phyloP scores from a whole-genome alignment of 2,329 filamentous ascomycete species.

The Aspergillus hiratsukae region DNA sequence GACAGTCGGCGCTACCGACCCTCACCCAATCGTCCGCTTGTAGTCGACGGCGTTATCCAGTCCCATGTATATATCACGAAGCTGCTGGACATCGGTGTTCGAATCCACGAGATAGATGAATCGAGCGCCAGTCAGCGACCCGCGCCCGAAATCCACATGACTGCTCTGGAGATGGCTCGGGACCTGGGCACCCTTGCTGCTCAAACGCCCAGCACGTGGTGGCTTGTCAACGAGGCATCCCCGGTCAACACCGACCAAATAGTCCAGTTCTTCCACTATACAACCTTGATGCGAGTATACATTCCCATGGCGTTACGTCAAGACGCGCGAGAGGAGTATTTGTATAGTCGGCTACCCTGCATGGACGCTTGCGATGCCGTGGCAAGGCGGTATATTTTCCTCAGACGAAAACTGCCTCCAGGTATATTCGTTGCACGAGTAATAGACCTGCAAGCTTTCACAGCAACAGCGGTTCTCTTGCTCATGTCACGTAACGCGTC shows the following conservation, averaged over 20 bases:
- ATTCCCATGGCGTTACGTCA: slow-evolving; percentile 12
- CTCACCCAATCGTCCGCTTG: not conserved
- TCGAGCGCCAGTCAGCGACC: slow-evolving; percentile 2
- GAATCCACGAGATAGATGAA: slow-evolving; percentile 13
- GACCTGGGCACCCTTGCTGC: slow-evolving; percentile 9
- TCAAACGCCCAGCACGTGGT: slow-evolving; percentile 11
- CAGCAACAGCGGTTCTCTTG: slow-evolving; percentile 10
- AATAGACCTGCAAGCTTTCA: slow-evolving; percentile 15
- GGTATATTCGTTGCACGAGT: slow-evolving; percentile 12
- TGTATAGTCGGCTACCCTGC: slow-evolving; percentile 14
- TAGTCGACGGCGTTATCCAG: slow-evolving; percentile 10
- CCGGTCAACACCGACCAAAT: slow-evolving; percentile 9
- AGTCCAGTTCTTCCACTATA: slow-evolving; percentile 14
- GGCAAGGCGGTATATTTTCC: slow-evolving; percentile 7
- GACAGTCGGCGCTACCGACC: slow-evolving; percentile 23
- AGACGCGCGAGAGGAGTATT: slow-evolving; percentile 7
- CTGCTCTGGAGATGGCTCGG: slow-evolving; percentile 8
- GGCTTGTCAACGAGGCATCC: not conserved
- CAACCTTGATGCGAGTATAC: slow-evolving; percentile 12
- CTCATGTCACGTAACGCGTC: slow-evolving; percentile 9
- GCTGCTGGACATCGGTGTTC: slow-evolving; percentile 8
- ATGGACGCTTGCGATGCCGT: slow-evolving; percentile 15
- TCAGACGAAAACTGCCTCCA: slow-evolving; percentile 9
- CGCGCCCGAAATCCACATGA: slow-evolving; percentile 2
- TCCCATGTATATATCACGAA: slow-evolving; percentile 5